Evolutionary conservation across 2,329 filamentous ascomycete genomes (phyloP).

Genomic region (Clarireedia monteithiana): DNA sequence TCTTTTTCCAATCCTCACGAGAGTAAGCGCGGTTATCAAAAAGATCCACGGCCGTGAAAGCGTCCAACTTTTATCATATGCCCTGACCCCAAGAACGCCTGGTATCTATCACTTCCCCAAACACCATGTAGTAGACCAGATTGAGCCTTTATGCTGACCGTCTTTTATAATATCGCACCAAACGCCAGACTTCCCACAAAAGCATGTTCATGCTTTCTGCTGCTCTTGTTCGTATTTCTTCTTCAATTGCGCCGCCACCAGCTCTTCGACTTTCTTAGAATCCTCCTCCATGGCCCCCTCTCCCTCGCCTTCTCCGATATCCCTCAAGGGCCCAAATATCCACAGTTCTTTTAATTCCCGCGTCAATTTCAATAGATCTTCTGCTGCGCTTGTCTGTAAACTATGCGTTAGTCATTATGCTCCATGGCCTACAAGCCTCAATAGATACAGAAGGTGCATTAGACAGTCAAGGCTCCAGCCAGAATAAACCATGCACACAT

Average conservation of each 20-base stretch:
- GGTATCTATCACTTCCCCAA: conserved; percentile 3
- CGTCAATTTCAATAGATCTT: conserved; percentile 40
- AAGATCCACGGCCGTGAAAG: too few relatives aligned
- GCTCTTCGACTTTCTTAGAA: conserved; percentile 27
- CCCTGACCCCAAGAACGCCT: conserved; percentile 1
- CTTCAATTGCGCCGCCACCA: conserved; percentile 20
- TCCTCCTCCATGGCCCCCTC: conserved; percentile 33
- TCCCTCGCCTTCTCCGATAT: conserved; percentile 36
- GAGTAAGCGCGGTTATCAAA: too few relatives aligned
- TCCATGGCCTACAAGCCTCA: neutral
- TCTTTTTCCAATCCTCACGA: too few relatives aligned
- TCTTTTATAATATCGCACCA: too few relatives aligned
- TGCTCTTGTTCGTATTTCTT: conserved; percentile 6
- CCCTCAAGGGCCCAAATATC: conserved; percentile 40
- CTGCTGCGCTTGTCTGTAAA: conserved; percentile 25
- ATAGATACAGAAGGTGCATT: neutral
- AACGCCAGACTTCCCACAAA: neutral
- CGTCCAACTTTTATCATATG: neutral
- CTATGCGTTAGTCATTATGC: neutral
- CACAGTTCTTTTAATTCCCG: conserved; percentile 43
- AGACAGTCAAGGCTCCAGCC: neutral
- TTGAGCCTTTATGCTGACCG: neutral
- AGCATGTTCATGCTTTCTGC: neutral
- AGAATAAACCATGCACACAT: conserved; percentile 1
- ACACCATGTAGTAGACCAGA: neutral